Evolutionary conservation across 108 stramenopile genomes (phyloP), one percentile per base, ranked within the genome.

Genomic region (Pelagomonas calceolata): DNA sequence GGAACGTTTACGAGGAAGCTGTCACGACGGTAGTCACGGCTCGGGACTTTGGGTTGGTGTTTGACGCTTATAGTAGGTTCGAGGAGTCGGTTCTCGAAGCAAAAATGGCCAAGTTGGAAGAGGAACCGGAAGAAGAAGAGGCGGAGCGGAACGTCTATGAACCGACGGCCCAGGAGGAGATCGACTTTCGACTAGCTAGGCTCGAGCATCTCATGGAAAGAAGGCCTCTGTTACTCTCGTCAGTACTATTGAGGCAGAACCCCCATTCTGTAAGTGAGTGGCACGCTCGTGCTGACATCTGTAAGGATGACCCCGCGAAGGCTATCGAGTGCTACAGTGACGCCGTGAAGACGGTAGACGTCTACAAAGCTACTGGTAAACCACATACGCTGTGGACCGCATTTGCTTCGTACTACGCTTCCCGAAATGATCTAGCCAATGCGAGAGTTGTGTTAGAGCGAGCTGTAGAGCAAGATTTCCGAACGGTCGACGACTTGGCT

Each of bases 251-350:
- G 63, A 87, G 95, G 45, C 98, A 99, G 75, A 99, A 99, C 82
- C 98, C 95, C 0, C 89, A 94, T 72, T 94, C 94, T 76, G 94
- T 97, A 9, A 80, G 80, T 36, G 98, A 99, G 82, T 99, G 98
- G 98, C 79, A 90, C 63, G 92, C 91, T 68, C 87, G 98, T 35
- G 89, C 87, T n/a, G 83, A 78, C 31, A 65, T 77, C 31, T 70
- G 70, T 15, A 69, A 46, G 33, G 43, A 51, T 26, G 67, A 39
- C 34, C 26, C 46, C 60, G 65, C 30, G 46, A 0, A 66, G 76
- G 79, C 71, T 35, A 73, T 84, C 66, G 30, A 60, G 34, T 66
- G 76, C 39, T 80, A 70, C 70, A 46, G 15, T 0, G 74, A 72
- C 32, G 86, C 85, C 21, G 73, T 85, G 46, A 79, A 81, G 68